Evolutionary conservation across 371 early-diverging fungal genomes (phyloP).

Genomic region (Nosema granulosis): DNA sequence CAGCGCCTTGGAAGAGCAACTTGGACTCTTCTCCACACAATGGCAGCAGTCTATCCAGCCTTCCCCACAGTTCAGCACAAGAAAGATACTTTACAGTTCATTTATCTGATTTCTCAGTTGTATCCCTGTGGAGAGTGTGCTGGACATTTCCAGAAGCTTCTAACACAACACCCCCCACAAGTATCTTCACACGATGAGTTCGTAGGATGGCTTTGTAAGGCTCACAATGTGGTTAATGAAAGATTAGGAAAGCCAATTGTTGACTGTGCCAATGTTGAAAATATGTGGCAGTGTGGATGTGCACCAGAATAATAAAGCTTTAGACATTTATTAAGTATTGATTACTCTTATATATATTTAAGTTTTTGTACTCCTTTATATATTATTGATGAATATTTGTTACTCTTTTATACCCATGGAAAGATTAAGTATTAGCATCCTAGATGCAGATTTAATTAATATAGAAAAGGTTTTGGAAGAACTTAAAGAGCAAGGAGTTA

Average conservation of each 20-base stretch:
- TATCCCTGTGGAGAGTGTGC: slow-evolving; percentile 92
- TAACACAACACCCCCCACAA: slow-evolving; percentile 76
- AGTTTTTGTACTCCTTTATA: too few species aligned
- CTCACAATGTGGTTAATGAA: slow-evolving; percentile 91
- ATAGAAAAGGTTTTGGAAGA: slow-evolving; percentile 46
- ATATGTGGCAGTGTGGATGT: slow-evolving; percentile 76
- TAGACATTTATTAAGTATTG: too few species aligned
- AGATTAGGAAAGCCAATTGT: slow-evolving; percentile 79
- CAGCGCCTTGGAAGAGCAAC: slow-evolving; percentile 79
- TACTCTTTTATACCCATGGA: too few species aligned
- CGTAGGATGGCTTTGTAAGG: slow-evolving; percentile 80
- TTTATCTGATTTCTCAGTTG: slow-evolving; percentile 75
- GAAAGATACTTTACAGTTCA: slow-evolving; percentile 73
- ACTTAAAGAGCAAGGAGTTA: slow-evolving; percentile 42
- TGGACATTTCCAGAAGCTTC: slow-evolving; percentile 67
- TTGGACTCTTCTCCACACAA: slow-evolving; percentile 94
- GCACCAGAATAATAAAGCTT: slow-evolving; percentile 19
- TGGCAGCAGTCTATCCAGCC: slow-evolving; percentile 91
- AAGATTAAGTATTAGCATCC: slow-evolving; percentile 11
- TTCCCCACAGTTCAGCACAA: slow-evolving; percentile 74
- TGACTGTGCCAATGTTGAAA: slow-evolving; percentile 83
- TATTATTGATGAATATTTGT: too few species aligned
- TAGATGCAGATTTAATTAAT: slow-evolving; percentile 13
- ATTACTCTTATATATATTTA: too few species aligned
- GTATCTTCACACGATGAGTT: slow-evolving; percentile 73